Evolutionary conservation across 805 yeast genomes (phyloP).

Genomic region (Candida ortonii): DNA sequence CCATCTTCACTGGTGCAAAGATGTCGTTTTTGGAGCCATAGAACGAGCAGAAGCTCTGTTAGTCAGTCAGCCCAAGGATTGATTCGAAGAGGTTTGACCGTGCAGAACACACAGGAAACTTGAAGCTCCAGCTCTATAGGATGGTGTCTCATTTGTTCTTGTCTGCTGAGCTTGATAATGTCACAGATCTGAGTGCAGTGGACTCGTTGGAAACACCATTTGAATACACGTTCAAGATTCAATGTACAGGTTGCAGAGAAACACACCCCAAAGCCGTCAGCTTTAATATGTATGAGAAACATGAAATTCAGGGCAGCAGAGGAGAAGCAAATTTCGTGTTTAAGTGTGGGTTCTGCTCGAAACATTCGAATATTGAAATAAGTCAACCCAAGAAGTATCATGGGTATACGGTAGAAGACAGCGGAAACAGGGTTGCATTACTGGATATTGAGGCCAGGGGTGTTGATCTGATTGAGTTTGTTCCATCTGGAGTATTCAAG

Average conservation of each 20-base stretch:
- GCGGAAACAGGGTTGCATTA: conserved; percentile 43
- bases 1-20: too few relatives aligned
- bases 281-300: conserved; percentile 63
- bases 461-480: conserved; percentile 63
- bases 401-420: conserved; percentile 39
- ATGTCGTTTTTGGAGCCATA: too few relatives aligned
- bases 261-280: conserved; percentile 66
- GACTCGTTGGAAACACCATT: conserved; percentile 63
- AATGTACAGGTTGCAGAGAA: conserved; percentile 80
- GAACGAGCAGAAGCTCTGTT: too few relatives aligned
- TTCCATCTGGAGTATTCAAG: conserved; percentile 59
- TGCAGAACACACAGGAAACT: too few relatives aligned
- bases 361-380: conserved; percentile 25
- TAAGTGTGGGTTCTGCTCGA: conserved; percentile 35
- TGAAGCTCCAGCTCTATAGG: too few relatives aligned
- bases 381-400: conserved; percentile 22
- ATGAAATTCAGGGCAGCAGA: conserved; percentile 64
- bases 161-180: conserved; percentile 36
- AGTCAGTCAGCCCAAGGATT: too few relatives aligned
- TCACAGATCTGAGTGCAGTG: conserved; percentile 43
- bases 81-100: too few relatives aligned
- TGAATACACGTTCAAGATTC: conserved; percentile 69
- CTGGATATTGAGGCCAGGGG: conserved; percentile 86
- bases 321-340: conserved; percentile 85
- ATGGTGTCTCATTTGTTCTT: conserved; percentile 32